A percentile compares a stretch with the other conserved stretches of the same genome.
These are phyloP conservation scores for Quercus dentata DNA, from an alignment of 306 rosid species.

Conservation along the genomic window DNA sequence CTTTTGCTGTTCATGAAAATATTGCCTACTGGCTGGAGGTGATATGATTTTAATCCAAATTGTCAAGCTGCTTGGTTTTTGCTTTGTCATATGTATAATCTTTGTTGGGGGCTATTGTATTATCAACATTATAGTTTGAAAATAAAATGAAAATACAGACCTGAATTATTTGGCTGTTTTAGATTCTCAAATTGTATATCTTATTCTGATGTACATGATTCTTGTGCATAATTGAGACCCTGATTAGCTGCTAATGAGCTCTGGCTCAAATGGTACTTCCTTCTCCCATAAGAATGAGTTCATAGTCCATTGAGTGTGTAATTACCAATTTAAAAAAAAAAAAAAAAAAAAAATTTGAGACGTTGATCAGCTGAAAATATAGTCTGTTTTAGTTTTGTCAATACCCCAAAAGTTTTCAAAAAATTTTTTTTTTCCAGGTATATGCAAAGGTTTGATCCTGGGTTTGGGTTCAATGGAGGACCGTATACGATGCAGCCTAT, in stretches of 20 bases:
- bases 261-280: too few relatives aligned
- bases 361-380: not conserved
- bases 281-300: too few relatives aligned
- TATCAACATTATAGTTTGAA: not conserved
- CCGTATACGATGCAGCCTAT: conserved; percentile 82
- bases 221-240: not conserved
- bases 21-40: too few relatives aligned
- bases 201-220: not conserved
- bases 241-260: too few relatives aligned
- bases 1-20: not conserved
- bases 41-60: not conserved
- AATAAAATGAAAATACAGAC: not conserved
- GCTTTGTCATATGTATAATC: not conserved
- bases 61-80: not conserved
- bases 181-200: not conserved
- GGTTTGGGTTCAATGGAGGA: conserved; percentile 93
- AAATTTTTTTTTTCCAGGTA: conserved; percentile 54
- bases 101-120: not conserved
- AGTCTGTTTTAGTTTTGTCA: not conserved
- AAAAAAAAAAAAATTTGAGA: not conserved
- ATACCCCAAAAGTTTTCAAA: not conserved
- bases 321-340: too few relatives aligned
- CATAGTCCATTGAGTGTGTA: too few relatives aligned
- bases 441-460: conserved; percentile 95
- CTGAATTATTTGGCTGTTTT: not conserved